Conservation (phyloP, 768 basidiomycete genomes). For the Lyophyllum decastes region DNA sequence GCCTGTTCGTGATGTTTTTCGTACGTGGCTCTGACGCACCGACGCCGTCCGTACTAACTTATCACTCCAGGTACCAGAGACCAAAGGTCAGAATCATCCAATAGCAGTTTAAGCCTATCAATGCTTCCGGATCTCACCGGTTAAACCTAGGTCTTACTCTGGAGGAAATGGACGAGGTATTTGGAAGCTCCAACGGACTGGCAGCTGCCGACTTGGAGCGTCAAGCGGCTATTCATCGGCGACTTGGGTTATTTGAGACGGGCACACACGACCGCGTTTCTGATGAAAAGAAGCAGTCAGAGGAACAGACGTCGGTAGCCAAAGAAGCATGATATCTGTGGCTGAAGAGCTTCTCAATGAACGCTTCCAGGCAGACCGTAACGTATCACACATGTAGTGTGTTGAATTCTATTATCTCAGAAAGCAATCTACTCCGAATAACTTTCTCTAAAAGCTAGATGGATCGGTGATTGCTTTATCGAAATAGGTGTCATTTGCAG, state of each 20-base stretch:
- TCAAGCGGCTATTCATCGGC: conserved; percentile 52
- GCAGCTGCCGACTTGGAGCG: conserved; percentile 56
- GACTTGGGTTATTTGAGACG: conserved; percentile 56
- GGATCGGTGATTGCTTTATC: too few species aligned
- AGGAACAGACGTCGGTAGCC: not conserved
- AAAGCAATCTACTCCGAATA: too few species aligned
- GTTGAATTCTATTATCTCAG: too few species aligned
- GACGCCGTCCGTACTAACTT: not conserved
- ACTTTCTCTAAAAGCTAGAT: too few species aligned
- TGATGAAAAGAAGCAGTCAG: conserved; percentile 9
- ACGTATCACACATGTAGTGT: too few species aligned
- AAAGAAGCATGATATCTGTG: not conserved
- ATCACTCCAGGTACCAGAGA: conserved; percentile 60
- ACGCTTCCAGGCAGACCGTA: not conserved
- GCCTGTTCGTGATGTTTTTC: conserved; percentile 64
- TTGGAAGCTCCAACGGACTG: conserved; percentile 57
- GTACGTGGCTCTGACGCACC: conserved; percentile 34
- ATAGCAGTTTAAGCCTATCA: not conserved
- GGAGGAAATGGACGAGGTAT: conserved; percentile 82
- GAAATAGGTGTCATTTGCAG: too few species aligned
- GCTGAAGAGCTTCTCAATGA: not conserved
- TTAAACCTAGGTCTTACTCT: conserved; percentile 48
- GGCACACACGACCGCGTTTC: conserved; percentile 1
- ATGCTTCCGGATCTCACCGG: not conserved
- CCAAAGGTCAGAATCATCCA: conserved; percentile 49